Evolutionary conservation across 352 stramenopile species (phyloP).

Genomic region (Phytopythium chamaehyphon): DNA sequence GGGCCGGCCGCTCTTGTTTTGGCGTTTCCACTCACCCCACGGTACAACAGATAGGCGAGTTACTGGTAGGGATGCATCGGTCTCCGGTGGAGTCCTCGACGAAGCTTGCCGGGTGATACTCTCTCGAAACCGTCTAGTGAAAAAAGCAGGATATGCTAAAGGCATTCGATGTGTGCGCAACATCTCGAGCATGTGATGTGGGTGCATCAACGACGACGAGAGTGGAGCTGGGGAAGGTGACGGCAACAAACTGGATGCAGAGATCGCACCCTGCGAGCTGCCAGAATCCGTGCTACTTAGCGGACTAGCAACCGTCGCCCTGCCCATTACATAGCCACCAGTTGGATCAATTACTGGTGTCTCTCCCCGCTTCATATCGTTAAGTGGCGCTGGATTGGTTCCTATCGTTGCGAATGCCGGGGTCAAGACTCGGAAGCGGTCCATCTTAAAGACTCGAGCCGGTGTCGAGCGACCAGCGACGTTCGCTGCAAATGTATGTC

Average conservation of each 20-base stretch:
- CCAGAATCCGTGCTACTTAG: neutral
- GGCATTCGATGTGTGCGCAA: constrained; percentile 67
- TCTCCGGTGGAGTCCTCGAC: constrained; percentile 1
- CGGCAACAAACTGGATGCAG: neutral
- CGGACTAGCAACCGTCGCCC: neutral
- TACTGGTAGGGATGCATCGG: neutral
- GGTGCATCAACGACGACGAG: constrained; percentile 31
- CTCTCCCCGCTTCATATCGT: neutral
- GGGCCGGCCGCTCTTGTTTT: constrained; percentile 5
- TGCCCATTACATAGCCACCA: constrained; percentile 1
- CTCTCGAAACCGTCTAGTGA: constrained; percentile 40
- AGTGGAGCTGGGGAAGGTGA: constrained; percentile 1
- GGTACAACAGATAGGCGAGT: constrained; percentile 29
- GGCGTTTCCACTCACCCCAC: constrained; percentile 39
- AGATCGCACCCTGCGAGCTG: neutral
- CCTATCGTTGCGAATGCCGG: constrained; percentile 29
- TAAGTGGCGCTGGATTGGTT: neutral
- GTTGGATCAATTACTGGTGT: constrained; percentile 4
- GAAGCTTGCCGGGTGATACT: constrained; percentile 5
- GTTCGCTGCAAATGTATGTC: constrained; percentile 13
- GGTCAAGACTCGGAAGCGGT: constrained; percentile 56
- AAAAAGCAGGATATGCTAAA: constrained; percentile 47
- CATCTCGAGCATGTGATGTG: constrained; percentile 71
- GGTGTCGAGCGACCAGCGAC: constrained; percentile 35
- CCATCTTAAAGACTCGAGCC: constrained; percentile 61